Percentiles rank a stretch among this genome's conserved stretches.
phyloP scores from a whole-genome alignment of 2,329 filamentous ascomycete species.

The Dactylellina sp. region DNA sequence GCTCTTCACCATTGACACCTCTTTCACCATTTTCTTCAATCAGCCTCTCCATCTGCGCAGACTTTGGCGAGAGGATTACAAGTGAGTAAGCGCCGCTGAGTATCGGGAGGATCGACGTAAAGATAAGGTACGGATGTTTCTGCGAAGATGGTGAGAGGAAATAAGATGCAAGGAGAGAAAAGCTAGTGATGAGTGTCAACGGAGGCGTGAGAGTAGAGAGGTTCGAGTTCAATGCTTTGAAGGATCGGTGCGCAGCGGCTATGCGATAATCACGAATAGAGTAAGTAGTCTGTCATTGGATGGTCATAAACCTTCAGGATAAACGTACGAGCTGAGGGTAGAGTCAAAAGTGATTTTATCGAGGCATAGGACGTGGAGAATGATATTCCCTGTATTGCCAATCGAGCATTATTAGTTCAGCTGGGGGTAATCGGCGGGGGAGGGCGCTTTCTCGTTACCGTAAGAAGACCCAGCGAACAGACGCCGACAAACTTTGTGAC shows the following conservation, averaged over 20 bases:
- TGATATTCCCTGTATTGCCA: conserved; percentile 38
- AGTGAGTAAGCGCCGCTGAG: conserved; percentile 20
- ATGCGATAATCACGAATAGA: no score
- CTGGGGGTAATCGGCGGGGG: not conserved
- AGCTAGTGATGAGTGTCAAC: conserved; percentile 22
- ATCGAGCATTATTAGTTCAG: not conserved
- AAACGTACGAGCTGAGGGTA: conserved; percentile 50
- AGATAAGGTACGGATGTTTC: conserved; percentile 43
- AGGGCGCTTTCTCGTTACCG: conserved; percentile 29
- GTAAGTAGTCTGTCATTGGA: no score
- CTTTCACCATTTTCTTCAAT: conserved; percentile 39
- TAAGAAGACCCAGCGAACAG: conserved; percentile 47
- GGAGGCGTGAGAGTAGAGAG: conserved; percentile 23
- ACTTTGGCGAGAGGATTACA: conserved; percentile 17
- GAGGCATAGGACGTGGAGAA: conserved; percentile 51
- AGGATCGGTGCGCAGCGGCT: conserved; percentile 53
- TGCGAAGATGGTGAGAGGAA: conserved; percentile 20
- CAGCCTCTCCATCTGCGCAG: conserved; percentile 24
- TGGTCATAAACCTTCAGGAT: not conserved
- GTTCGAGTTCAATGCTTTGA: conserved; percentile 20
- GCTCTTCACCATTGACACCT: conserved; percentile 48
- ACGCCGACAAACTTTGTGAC: conserved; percentile 53
- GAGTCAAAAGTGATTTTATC: conserved; percentile 43
- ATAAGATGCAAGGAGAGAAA: conserved; percentile 42
- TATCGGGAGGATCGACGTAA: conserved; percentile 31